Evolutionary conservation across 1,284 basidiomycete genomes (phyloP).

Genomic region (Inonotus obliquus): DNA sequence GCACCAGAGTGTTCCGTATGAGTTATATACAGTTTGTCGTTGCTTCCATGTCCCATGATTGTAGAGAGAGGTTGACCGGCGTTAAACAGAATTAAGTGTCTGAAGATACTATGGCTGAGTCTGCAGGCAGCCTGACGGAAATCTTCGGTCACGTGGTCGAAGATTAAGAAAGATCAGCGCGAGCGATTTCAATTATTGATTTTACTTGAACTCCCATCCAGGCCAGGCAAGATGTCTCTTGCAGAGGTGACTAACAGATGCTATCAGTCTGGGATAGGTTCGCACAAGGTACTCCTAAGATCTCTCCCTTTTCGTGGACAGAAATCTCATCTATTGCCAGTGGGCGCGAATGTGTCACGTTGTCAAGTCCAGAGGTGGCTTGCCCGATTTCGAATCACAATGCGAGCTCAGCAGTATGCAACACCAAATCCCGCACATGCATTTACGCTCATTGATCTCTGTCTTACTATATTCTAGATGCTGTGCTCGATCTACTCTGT

Average conservation of each 20-base stretch:
- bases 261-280: constrained; percentile 60
- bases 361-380: not conserved
- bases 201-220: not conserved
- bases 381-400: constrained; percentile 24
- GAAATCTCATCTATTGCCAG: constrained; percentile 30
- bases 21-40: constrained; percentile 81
- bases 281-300: constrained; percentile 44
- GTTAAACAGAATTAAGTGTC: too few species aligned
- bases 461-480: constrained; percentile 40
- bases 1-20: constrained; percentile 78
- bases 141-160: not conserved
- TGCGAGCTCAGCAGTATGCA: constrained; percentile 35
- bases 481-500: constrained; percentile 58
- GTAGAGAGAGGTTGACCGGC: not conserved
- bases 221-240: constrained; percentile 47
- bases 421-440: constrained; percentile 32
- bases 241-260: constrained; percentile 63
- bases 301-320: constrained; percentile 7
- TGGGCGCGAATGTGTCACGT: constrained; percentile 37
- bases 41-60: constrained; percentile 79
- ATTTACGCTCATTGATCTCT: constrained; percentile 12
- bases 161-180: not conserved
- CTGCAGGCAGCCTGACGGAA: not conserved
- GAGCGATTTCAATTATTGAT: not conserved
- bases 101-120: too few species aligned